Percentiles rank a stretch among this genome's conserved stretches.
Evolutionary conservation across 306 rosid species (phyloP).

Genomic region (Abrus precatorius): DNA sequence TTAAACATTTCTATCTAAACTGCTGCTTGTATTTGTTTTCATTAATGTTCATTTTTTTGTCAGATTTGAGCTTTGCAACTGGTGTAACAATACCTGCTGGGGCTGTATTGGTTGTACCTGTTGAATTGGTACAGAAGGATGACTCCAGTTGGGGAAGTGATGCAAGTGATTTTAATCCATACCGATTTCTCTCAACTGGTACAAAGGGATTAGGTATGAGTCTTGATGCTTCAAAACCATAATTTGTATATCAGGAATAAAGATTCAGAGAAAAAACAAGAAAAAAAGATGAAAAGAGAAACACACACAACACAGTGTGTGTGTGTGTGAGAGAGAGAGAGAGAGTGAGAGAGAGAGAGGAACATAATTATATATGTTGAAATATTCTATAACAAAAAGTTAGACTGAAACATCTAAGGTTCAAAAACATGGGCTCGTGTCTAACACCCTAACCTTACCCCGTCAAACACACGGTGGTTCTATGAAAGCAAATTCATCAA

Average conservation of each 20-base stretch:
- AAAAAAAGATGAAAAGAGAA: not conserved
- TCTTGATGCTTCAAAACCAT: constrained; percentile 45
- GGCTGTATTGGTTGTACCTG: constrained; percentile 72
- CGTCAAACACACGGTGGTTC: too few species aligned
- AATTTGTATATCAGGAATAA: constrained; percentile 26
- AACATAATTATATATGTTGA: not conserved
- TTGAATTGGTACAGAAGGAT: constrained; percentile 77
- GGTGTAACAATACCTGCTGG: constrained; percentile 82
- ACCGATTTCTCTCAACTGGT: constrained; percentile 66
- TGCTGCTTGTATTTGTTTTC: constrained; percentile 19
- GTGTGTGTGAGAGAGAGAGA: not conserved
- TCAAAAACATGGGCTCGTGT: not conserved
- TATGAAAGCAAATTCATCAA: too few species aligned
- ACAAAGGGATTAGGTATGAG: constrained; percentile 54
- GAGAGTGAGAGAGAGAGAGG: not conserved
- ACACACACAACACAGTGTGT: too few species aligned
- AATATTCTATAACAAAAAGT: not conserved
- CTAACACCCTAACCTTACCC: too few species aligned
- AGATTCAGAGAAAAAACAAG: not conserved
- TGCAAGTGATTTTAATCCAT: constrained; percentile 77
- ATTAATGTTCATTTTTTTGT: constrained; percentile 39
- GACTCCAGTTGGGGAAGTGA: constrained; percentile 75
- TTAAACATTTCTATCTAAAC: not conserved
- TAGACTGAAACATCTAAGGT: not conserved
- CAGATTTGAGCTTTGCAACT: constrained; percentile 68